A percentile compares a stretch with the other conserved stretches of the same genome.
Evolutionary conservation across 2,329 filamentous ascomycete genomes (phyloP).

Genomic region (Monascus ruber): DNA sequence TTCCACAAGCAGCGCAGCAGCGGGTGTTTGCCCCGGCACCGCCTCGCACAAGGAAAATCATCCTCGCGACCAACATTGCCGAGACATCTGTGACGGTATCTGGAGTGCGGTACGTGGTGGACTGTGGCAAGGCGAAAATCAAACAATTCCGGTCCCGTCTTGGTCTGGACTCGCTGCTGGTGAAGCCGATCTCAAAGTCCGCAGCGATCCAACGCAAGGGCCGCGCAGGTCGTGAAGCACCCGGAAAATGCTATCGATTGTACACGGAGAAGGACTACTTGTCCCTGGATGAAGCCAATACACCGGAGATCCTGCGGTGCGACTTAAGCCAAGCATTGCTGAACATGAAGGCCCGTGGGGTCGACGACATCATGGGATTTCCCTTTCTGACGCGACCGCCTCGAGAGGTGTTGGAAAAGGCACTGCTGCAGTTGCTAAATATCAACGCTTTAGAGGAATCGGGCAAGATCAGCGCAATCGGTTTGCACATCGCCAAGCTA

Average conservation of each 20-base stretch:
- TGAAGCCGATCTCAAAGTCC: slow-evolving; percentile 84
- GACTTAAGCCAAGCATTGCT: slow-evolving; percentile 78
- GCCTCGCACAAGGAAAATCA: slow-evolving; percentile 70
- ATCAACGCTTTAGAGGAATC: slow-evolving; percentile 64
- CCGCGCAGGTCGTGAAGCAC: slow-evolving; percentile 82
- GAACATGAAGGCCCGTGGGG: slow-evolving; percentile 85
- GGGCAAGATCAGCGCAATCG: slow-evolving; percentile 62
- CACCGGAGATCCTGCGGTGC: slow-evolving; percentile 81
- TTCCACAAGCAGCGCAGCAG: slow-evolving; percentile 78
- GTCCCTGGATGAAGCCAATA: slow-evolving; percentile 58
- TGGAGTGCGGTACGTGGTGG: slow-evolving; percentile 81
- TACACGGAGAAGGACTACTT: slow-evolving; percentile 74
- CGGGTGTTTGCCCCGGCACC: slow-evolving; percentile 68
- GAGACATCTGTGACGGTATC: slow-evolving; percentile 95
- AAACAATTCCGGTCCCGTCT: slow-evolving; percentile 80
- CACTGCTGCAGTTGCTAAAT: slow-evolving; percentile 65
- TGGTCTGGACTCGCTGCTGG: slow-evolving; percentile 79
- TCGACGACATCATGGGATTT: slow-evolving; percentile 70
- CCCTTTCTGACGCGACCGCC: slow-evolving; percentile 76
- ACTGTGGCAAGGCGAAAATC: slow-evolving; percentile 86
- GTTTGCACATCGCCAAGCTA: slow-evolving; percentile 67
- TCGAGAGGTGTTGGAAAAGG: slow-evolving; percentile 66
- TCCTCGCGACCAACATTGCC: slow-evolving; percentile 94
- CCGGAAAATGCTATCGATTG: slow-evolving; percentile 79
- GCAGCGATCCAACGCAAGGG: slow-evolving; percentile 86